Conservation (phyloP, 495 filamentous ascomycete genomes). For the Penicillium maclennaniae region DNA sequence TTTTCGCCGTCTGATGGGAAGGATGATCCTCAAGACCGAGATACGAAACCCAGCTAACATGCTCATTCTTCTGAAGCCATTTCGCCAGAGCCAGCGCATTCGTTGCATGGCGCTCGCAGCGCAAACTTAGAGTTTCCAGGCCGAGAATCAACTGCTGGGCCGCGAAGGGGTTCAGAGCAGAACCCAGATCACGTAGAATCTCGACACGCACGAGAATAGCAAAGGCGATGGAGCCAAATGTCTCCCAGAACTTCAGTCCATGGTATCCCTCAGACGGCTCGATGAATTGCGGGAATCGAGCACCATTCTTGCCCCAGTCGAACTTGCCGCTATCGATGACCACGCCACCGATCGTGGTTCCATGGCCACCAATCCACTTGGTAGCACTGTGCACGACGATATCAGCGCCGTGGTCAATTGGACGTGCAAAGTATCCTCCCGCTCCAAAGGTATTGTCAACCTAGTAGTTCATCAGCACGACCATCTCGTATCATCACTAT, state of each 20-base stretch:
- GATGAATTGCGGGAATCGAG: constrained; percentile 89
- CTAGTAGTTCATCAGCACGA: constrained; percentile 26
- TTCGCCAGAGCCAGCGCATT: constrained; percentile 79
- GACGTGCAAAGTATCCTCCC: constrained; percentile 84
- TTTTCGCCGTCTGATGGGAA: constrained; percentile 78
- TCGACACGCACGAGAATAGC: constrained; percentile 80
- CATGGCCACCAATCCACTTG: constrained; percentile 98
- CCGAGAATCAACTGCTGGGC: constrained; percentile 93
- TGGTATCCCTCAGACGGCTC: constrained; percentile 94
- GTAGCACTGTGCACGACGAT: constrained; percentile 95
- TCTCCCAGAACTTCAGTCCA: constrained; percentile 96
- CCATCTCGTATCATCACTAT: neutral
- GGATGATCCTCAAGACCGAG: constrained; percentile 81
- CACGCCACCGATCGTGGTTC: constrained; percentile 89
- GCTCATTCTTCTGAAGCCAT: constrained; percentile 78
- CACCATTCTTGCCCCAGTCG: constrained; percentile 87
- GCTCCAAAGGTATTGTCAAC: constrained; percentile 98
- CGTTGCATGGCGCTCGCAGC: constrained; percentile 80
- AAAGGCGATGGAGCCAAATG: constrained; percentile 81
- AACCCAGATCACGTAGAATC: constrained; percentile 84
- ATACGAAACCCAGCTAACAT: constrained; percentile 93
- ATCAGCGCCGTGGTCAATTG: constrained; percentile 90
- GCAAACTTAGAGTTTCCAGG: constrained; percentile 83
- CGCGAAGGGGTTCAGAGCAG: constrained; percentile 83
- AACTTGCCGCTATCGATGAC: constrained; percentile 93